These are phyloP conservation scores for Zelonia costaricensis DNA, from an alignment of 208 protist genomes.

Conservation along the genomic window DNA sequence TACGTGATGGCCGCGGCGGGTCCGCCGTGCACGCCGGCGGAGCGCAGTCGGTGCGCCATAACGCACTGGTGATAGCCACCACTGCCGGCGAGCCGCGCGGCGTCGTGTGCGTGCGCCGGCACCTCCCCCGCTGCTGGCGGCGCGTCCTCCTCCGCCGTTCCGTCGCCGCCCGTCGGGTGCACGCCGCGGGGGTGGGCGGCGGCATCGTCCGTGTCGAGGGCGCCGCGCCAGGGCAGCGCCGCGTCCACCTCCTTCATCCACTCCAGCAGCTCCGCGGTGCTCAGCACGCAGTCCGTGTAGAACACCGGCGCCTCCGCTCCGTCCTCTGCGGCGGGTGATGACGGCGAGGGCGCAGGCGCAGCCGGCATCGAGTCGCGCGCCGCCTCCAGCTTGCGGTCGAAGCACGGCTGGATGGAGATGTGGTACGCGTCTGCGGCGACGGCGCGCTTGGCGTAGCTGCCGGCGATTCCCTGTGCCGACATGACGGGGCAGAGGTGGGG, in stretches of 20 bases:
- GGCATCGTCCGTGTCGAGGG: slow-evolving; percentile 28
- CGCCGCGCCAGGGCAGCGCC: slow-evolving; percentile 41
- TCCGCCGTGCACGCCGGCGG: neutral
- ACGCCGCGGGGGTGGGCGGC: too few species aligned
- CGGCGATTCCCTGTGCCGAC: slow-evolving; percentile 97
- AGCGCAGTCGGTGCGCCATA: slow-evolving; percentile 22
- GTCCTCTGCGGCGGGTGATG: neutral
- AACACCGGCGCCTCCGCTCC: slow-evolving; percentile 22
- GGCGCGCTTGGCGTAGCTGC: slow-evolving; percentile 87
- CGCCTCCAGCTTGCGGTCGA: slow-evolving; percentile 99
- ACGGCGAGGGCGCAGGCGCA: neutral
- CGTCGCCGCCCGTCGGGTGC: too few species aligned
- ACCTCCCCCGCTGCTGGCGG: neutral
- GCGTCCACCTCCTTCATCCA: slow-evolving; percentile 75
- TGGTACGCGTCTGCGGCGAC: slow-evolving; percentile 74
- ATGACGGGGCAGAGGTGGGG: slow-evolving; percentile 94
- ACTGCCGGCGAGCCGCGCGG: slow-evolving; percentile 56
- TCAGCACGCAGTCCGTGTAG: slow-evolving; percentile 97
- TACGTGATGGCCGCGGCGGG: slow-evolving; percentile 35
- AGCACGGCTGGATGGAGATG: slow-evolving; percentile 98
- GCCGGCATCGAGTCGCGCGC: slow-evolving; percentile 67
- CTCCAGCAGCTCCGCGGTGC: slow-evolving; percentile 92
- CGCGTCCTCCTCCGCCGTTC: neutral
- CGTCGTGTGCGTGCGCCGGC: slow-evolving; percentile 4
- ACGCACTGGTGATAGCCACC: slow-evolving; percentile 65